These are phyloP conservation scores for Neofusicoccum umdonicola DNA, from an alignment of 2,329 filamentous ascomycete species.

Conservation along the genomic window DNA sequence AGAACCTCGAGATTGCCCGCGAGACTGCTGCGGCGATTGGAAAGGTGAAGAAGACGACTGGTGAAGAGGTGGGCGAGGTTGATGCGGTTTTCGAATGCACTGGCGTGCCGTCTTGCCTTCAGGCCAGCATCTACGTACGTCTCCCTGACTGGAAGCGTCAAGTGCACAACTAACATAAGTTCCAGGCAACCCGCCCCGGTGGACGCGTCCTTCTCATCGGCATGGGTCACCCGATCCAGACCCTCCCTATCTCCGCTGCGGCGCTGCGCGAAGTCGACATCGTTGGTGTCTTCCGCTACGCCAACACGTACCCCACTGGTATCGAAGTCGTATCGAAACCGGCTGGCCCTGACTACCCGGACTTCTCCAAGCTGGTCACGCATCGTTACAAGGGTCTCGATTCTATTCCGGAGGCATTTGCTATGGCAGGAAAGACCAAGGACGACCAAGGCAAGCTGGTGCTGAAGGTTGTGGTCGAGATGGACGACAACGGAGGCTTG, in stretches of 20 bases:
- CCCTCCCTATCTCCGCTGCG: slow-evolving; percentile 68
- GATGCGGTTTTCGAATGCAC: slow-evolving; percentile 75
- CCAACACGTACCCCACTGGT: slow-evolving; percentile 72
- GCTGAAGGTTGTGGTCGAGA: slow-evolving; percentile 65
- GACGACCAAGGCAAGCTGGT: slow-evolving; percentile 68
- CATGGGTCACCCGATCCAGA: slow-evolving; percentile 76
- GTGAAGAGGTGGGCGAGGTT: slow-evolving; percentile 51
- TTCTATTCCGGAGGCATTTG: slow-evolving; percentile 63
- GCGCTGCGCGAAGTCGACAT: slow-evolving; percentile 75
- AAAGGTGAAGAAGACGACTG: slow-evolving; percentile 33
- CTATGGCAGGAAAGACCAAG: slow-evolving; percentile 65
- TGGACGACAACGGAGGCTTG: slow-evolving; percentile 23
- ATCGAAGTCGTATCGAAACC: slow-evolving; percentile 56
- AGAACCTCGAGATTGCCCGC: slow-evolving; percentile 53
- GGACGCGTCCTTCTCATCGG: slow-evolving; percentile 74
- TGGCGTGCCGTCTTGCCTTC: slow-evolving; percentile 71
- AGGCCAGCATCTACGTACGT: slow-evolving; percentile 66
- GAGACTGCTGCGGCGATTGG: slow-evolving; percentile 46
- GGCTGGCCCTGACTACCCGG: slow-evolving; percentile 52
- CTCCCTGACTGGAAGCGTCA: background rate
- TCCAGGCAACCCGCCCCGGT: slow-evolving; percentile 60
- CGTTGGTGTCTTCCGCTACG: slow-evolving; percentile 74
- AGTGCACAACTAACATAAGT: background rate
- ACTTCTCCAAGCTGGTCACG: slow-evolving; percentile 69
- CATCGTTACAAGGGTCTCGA: slow-evolving; percentile 67